phyloP scores from a whole-genome alignment of 345 rosid species.

The Bretschneidera sinensis region DNA sequence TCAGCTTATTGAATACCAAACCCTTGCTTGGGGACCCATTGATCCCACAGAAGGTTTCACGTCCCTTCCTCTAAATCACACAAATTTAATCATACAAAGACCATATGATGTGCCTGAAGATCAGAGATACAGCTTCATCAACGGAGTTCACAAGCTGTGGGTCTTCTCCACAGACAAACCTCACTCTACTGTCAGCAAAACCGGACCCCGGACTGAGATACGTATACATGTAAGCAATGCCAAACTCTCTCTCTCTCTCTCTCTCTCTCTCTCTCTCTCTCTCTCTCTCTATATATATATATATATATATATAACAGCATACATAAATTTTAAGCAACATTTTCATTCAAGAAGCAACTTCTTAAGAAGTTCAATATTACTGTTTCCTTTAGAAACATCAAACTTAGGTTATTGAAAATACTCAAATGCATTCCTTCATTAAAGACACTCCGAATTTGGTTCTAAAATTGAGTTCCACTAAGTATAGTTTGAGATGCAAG shows the following conservation, averaged over 20 bases:
- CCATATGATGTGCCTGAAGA: conserved; percentile 13
- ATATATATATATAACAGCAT: no score
- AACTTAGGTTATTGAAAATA: background rate
- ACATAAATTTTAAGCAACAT: background rate
- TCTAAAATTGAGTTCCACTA: no score
- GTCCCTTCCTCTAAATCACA: conserved; percentile 5
- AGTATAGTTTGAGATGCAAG: no score
- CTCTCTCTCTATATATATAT: no score
- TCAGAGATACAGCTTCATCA: conserved; percentile 13
- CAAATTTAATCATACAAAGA: conserved; percentile 17
- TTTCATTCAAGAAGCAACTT: no score
- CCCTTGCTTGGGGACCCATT: background rate
- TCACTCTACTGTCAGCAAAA: conserved; percentile 13
- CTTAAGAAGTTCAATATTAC: no score
- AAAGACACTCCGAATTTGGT: no score
- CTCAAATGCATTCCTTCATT: no score
- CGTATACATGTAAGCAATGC: conserved; percentile 14
- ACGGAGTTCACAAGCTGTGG: conserved; percentile 23
- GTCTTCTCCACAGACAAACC: conserved; percentile 27
- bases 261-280: no score
- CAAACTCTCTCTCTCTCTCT: no score
- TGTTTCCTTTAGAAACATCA: no score
- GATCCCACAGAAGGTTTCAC: conserved; percentile 11
- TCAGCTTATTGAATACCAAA: background rate
- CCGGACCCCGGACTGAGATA: conserved; percentile 25